A percentile compares a stretch with the other conserved stretches of the same genome.
phyloP scores from a whole-genome alignment of 2,329 filamentous ascomycete species.

The Claviceps maximensis region DNA sequence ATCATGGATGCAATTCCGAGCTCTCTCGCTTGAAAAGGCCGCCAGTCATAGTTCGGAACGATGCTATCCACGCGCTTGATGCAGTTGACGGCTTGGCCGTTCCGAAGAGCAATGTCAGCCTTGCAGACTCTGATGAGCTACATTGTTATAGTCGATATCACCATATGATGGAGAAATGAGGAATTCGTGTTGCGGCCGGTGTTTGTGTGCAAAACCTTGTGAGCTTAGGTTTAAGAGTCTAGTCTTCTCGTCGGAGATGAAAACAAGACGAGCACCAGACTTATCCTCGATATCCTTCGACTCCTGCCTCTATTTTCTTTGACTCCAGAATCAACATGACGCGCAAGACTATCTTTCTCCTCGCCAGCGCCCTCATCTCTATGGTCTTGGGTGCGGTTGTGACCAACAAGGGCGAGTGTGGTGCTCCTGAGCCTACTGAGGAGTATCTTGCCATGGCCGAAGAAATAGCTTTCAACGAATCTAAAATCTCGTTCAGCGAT shows the following conservation, averaged over 20 bases:
- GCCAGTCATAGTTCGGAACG: not conserved
- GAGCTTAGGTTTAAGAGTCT: not conserved
- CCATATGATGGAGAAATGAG: not conserved
- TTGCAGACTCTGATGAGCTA: not conserved
- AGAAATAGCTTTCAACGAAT: not conserved
- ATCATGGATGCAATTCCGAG: too few species aligned
- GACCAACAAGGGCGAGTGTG: not conserved
- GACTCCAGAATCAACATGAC: not conserved
- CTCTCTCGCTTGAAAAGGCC: not conserved
- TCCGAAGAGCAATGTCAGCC: not conserved
- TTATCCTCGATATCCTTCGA: not conserved
- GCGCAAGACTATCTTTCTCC: not conserved
- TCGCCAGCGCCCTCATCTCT: not conserved
- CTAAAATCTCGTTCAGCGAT: not conserved
- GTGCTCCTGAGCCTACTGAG: constrained; percentile 2
- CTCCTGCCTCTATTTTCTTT: not conserved
- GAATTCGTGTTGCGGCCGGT: not conserved
- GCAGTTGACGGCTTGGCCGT: not conserved
- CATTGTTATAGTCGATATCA: not conserved
- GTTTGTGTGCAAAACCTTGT: not conserved
- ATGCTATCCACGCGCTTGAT: not conserved
- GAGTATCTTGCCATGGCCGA: not conserved
- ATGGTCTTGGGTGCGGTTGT: not conserved
- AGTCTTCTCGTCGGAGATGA: not conserved
- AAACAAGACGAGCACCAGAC: not conserved